Base-by-base conservation (phyloP, 2,329 filamentous ascomycete species). In the Xylaria sp. region DNA sequence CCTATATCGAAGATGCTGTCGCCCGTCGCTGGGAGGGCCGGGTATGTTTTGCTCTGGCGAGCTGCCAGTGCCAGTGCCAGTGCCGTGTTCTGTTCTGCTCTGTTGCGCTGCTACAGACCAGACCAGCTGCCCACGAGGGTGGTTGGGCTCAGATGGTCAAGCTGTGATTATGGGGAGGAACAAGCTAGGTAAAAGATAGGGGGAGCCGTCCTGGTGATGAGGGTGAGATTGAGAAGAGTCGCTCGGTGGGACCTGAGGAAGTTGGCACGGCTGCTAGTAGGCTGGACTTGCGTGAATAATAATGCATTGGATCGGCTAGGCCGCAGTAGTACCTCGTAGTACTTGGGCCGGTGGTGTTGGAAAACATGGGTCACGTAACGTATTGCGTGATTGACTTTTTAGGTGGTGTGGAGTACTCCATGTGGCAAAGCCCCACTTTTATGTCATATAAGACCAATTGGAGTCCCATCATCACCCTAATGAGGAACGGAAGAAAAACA, bases 221-320 rank as follows among this genome's bases (percentile, higher is more conserved):
- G 48, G 18, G 44, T 51, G 55, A 58, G 59, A 60, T 55, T 58
- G 59, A 55, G 59, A 54, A 58, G 52, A 61, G 55, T 55, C 52
- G 51, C 44, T 52, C 23, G 57, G 59, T 61, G 59, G 59, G 46
- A 57, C 59, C 49, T n/a, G 39, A 54, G 37, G 30, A 52, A 52
- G 55, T 52, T 56, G 57, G 54, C 54, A 59, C 57, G 51, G 60
- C 57, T 62, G 47, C 18, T 50, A 56, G 54, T 13, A 35, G 48
- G 37, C 18, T 44, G 18, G 57, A 34, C 46, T 48, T 50, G 49
- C 49, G 49, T 51, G 49, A 51, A 51, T 51, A 51, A 51, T 51
- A 49, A 49, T 49, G 47, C 47, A 35, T 19, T 13, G 16, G 37
- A 34, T 13, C 39, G 55, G 46, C 47, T 56, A 42, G 48, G 47